These are phyloP conservation scores for Ensete ventricosum DNA, from an alignment of 176 grass and related monocot species.

Conservation along the genomic window DNA sequence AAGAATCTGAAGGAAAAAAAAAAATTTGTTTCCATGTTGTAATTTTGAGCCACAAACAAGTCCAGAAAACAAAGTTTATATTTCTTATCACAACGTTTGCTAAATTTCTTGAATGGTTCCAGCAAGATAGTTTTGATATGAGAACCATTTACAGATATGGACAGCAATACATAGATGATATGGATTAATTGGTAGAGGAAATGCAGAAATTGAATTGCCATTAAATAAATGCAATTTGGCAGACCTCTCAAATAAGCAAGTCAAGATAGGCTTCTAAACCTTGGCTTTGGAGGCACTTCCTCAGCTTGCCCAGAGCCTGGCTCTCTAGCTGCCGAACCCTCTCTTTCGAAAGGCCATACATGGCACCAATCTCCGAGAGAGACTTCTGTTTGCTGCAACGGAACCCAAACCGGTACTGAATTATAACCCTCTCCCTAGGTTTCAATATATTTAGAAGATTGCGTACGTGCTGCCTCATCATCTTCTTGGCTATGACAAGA, in stretches of 20 bases:
- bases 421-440: slow-evolving; percentile 74
- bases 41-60: too few species aligned
- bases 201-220: not conserved
- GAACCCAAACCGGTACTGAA: slow-evolving; percentile 69
- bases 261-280: slow-evolving; percentile 57
- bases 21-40: too few species aligned
- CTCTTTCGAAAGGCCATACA: slow-evolving; percentile 73
- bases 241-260: slow-evolving; percentile 33
- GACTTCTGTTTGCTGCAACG: slow-evolving; percentile 48
- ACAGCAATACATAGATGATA: not conserved
- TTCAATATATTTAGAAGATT: slow-evolving; percentile 53
- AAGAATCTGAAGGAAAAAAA: too few species aligned
- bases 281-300: slow-evolving; percentile 32
- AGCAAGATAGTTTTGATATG: not conserved
- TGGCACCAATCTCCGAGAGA: slow-evolving; percentile 59
- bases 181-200: not conserved
- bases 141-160: not conserved
- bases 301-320: slow-evolving; percentile 59
- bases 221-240: not conserved
- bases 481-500: slow-evolving; percentile 34
- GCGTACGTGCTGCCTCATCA: slow-evolving; percentile 68
- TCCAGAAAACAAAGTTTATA: too few species aligned
- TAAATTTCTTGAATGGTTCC: not conserved
- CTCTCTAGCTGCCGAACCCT: slow-evolving; percentile 79
- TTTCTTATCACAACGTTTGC: not conserved